These are phyloP conservation scores for Exophiala phaeomuriformis DNA, from an alignment of 2,329 filamentous ascomycete genomes.

Conservation along the genomic window DNA sequence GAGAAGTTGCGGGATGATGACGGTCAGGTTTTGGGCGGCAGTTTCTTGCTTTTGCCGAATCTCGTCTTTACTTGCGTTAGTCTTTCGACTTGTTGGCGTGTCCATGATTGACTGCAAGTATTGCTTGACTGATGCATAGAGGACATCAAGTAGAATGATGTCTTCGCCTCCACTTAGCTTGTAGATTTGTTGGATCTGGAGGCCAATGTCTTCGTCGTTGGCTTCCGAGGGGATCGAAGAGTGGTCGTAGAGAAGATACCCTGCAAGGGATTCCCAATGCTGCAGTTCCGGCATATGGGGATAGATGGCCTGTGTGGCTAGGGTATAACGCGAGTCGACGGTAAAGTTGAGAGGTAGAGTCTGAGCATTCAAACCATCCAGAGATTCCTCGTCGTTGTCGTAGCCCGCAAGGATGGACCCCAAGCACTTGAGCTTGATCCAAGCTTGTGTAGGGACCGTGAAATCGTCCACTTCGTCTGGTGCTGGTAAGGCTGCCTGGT, in stretches of 20 bases:
- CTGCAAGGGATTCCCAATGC: conserved; percentile 81
- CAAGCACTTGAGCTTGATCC: conserved; percentile 87
- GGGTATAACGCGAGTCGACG: conserved; percentile 68
- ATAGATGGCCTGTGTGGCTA: conserved; percentile 79
- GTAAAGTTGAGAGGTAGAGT: conserved; percentile 33
- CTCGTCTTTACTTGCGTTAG: conserved; percentile 55
- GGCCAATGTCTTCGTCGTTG: conserved; percentile 53
- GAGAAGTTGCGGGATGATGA: conserved; percentile 72
- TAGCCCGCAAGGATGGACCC: conserved; percentile 77
- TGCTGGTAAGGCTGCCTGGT: conserved; percentile 64
- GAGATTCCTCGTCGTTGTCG: conserved; percentile 57
- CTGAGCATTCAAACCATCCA: conserved; percentile 32
- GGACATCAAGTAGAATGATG: conserved; percentile 73
- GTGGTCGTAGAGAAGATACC: conserved; percentile 89
- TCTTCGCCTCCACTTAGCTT: conserved; percentile 72
- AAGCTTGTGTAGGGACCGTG: conserved; percentile 67
- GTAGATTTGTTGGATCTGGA: conserved; percentile 61
- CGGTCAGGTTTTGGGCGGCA: conserved; percentile 67
- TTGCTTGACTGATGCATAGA: conserved; percentile 73
- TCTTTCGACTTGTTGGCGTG: conserved; percentile 50
- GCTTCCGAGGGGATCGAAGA: conserved; percentile 53
- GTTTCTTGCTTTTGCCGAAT: conserved; percentile 65
- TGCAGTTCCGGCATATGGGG: conserved; percentile 72
- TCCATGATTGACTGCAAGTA: conserved; percentile 62
- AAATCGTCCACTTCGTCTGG: conserved; percentile 66